Evolutionary conservation across 164 flowering plant species (phyloP), one percentile per base, ranked within the genome.

Genomic region (Vitis riparia): DNA sequence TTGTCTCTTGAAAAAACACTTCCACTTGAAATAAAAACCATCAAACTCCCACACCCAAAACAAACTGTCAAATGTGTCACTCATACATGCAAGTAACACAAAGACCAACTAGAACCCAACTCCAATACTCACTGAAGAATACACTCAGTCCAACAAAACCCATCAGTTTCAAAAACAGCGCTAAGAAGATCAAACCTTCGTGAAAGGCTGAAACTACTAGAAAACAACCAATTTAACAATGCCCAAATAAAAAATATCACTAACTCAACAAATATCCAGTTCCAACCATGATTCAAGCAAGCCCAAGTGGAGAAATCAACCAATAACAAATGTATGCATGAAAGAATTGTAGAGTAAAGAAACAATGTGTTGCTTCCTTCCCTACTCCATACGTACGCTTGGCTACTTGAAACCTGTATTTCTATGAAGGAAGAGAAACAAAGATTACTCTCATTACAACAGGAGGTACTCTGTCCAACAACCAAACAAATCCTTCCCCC

Each of bases 321-420:
- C 8, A 7, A 44, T 13, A 13, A 17, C 6, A 32, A 29, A 55
- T 19, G 27, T 23, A 23, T 23, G 27, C 27, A 23, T 23, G 27
- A 51, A 51, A 48, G 0, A 27, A 27, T 48, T 55, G n/a, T 13
- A 53, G 56, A 53, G 53, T 30, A 60, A 17, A 57, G 59, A 58
- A 65, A n/a, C 8, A 63, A 48, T 56, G 74, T 77, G 68, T 78
- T 78, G 57, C 67, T 62, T 59, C 77, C 80, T 70, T 74, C 74
- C 80, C 80, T 74, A 49, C 75, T 74, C 74, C 67, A 55, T 71
- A 74, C 7, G 70, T 72, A 16, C 77, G 75, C 60, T 72, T 72
- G 58, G 63, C 63, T 72, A 48, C 71, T 48, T 11, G 27, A 73
- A 27, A 73, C 67, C 27, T 29, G 44, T 37, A 37, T 37, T 37